phyloP scores from a whole-genome alignment of 2,329 filamentous ascomycete species.

The Penicillium sclerotiorum region DNA sequence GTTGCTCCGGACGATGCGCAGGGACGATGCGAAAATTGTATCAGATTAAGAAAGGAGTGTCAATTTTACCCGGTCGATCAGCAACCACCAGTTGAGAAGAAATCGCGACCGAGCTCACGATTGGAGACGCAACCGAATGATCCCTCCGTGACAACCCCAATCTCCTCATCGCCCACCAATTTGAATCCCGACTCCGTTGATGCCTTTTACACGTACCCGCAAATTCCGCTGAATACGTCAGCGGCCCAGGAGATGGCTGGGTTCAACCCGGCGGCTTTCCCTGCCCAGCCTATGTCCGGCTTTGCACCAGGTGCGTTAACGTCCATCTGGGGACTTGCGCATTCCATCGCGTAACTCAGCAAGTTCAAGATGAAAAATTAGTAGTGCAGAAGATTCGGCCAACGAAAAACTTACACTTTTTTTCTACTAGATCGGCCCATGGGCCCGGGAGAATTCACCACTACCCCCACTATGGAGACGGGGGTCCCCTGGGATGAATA shows the following conservation, averaged over 20 bases:
- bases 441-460: constrained; percentile 31
- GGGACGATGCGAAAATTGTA: constrained; percentile 87
- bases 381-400: not conserved
- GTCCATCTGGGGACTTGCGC: not conserved
- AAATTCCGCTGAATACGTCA: constrained; percentile 35
- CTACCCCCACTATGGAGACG: constrained; percentile 36
- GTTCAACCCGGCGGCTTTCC: constrained; percentile 35
- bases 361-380: not conserved
- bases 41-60: constrained; percentile 91
- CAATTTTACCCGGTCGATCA: constrained; percentile 90
- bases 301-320: constrained; percentile 39
- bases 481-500: constrained; percentile 43
- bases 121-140: constrained; percentile 48
- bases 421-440: constrained; percentile 31
- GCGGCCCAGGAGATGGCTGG: constrained; percentile 37
- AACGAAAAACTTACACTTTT: not conserved
- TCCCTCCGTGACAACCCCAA: constrained; percentile 51
- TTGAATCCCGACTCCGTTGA: constrained; percentile 38
- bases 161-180: constrained; percentile 45
- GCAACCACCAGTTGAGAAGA: constrained; percentile 58
- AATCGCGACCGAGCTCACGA: constrained; percentile 48
- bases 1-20: constrained; percentile 71
- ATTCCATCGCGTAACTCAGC: not conserved
- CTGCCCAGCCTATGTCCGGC: constrained; percentile 36
- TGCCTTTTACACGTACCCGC: constrained; percentile 39